Base-by-base conservation (phyloP, 805 yeast genomes). In the Ogataea zsoltii region DNA sequence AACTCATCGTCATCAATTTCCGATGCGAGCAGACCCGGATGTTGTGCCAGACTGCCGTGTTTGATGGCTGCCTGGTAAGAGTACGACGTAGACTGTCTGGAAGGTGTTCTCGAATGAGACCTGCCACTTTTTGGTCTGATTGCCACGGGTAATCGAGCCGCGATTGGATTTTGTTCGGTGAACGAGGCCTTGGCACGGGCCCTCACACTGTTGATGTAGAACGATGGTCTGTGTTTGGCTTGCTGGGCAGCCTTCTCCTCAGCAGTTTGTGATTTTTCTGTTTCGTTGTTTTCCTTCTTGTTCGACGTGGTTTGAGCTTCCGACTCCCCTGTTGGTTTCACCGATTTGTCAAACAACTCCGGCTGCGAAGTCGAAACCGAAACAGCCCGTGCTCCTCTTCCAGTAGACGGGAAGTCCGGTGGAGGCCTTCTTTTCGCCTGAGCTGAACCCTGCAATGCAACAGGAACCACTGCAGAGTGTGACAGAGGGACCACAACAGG, bases 1-100 rank as follows among this genome's bases (percentile, higher is more conserved):
- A 63, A 46, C 46, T 80, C 88, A 28, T 72, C 78, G 44, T 84
- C 88, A 50, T 83, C 91, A 30, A 85, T 82, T 61, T 85, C 94
- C 18, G 85, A 77, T 2, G 91, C 92, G 48, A 86, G 69, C 65
- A 85, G 71, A 39, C 94, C 72, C 51, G 85, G 72, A 37, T 88
- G 73, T 19, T 85, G 86, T 43, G 80, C 75, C 46, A 79, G 69
- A 57, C 71, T 80, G 5, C 85, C 85, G 58, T 82, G 85, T 56
- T 79, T 82, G 59, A 80, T 68, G 45, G 80, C 84, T 17, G 66
- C 61, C 45, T 64, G 51, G 31, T 48, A 53, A 46, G 72, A 54
- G 53, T 42, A 48, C 12, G 37, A 21, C 14, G 54, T 46, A 10
- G 60, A 51, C 42, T 57, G 61, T 21, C 56, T 48, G 7, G 65